Base-by-base conservation (phyloP, 495 filamentous ascomycete genomes). In the Lasiosphaeriaceae sp. region DNA sequence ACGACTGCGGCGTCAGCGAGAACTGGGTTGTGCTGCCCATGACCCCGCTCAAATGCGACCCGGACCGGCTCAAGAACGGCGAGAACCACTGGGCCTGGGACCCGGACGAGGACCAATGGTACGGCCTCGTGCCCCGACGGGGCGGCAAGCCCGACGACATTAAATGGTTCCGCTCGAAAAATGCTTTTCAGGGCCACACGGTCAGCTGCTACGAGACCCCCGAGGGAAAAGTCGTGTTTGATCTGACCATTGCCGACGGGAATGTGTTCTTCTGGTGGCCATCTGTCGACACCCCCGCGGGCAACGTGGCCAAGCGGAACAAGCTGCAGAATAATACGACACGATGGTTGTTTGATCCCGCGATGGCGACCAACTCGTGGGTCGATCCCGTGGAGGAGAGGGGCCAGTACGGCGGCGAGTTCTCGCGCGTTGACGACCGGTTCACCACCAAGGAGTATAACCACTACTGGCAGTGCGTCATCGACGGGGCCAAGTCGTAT, bases 341-440 rank as follows among this genome's bases (percentile, higher is more conserved):
- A 68, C 70, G 50, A 5, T 52, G 50, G 45, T 2, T 47, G 17
- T 23, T 47, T 23, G 45, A 47, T 22, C 45, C 45, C 2, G 2
- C 19, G 3, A 11, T 22, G 19, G 17, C 45, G 19, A 47, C 45
- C 7, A 16, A 16, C 17, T 47, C 45, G 17, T 47, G 45, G 21
- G 45, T 47, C 6, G 31, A 52, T 11, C 50, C 50, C 5, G 31
- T 23, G 3, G 62, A 77, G 16, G 76, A 81, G 45, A 63, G 75
- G 7, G 56, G 77, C 56, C 78, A 78, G 63, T 62, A 72, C 8
- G 74, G 67, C 47, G 77, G 77, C 22, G 80, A 83, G 60, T 83
- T 82, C 71, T 78, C 74, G 22, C 75, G 80, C 44, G 80, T 83
- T 52, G 79, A 83, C 62, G 80, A 82, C 58, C 74, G 79, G 3